These are phyloP conservation scores for Neoarthrinium moseri DNA, from an alignment of 2,329 filamentous ascomycete species.

Conservation along the genomic window DNA sequence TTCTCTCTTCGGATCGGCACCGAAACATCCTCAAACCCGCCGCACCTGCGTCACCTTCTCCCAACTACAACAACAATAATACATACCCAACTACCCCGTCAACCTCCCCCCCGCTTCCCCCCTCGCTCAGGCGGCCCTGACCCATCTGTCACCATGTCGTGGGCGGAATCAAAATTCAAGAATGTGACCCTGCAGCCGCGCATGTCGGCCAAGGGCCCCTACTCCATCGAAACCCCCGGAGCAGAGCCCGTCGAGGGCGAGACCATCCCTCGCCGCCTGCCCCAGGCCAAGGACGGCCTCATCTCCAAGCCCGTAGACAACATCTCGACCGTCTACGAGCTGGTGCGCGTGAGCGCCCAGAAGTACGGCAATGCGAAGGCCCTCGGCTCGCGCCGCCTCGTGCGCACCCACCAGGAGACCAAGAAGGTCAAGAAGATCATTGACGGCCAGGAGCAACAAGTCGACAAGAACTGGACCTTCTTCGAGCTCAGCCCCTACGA, in stretches of 20 bases:
- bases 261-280: slow-evolving; percentile 71
- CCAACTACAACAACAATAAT: too few species aligned
- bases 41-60: too few species aligned
- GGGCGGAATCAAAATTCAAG: slow-evolving; percentile 28
- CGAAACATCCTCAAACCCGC: too few species aligned
- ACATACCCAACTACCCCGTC: too few species aligned
- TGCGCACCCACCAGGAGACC: slow-evolving; percentile 76
- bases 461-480: slow-evolving; percentile 87
- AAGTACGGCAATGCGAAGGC: slow-evolving; percentile 65
- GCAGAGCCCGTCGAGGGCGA: slow-evolving; percentile 66
- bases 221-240: slow-evolving; percentile 66
- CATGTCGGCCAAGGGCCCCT: slow-evolving; percentile 60
- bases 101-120: background rate
- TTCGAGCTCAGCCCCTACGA: slow-evolving; percentile 80
- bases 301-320: slow-evolving; percentile 59
- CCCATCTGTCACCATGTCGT: slow-evolving; percentile 25
- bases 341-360: slow-evolving; percentile 65
- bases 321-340: slow-evolving; percentile 73
- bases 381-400: slow-evolving; percentile 68
- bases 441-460: slow-evolving; percentile 74
- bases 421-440: slow-evolving; percentile 90
- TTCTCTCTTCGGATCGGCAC: too few species aligned
- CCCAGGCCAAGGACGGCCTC: slow-evolving; percentile 60
- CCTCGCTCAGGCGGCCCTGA: too few species aligned
- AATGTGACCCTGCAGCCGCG: slow-evolving; percentile 35